phyloP scores from a whole-genome alignment of 148 eudicot genomes.

The Chenopodium formosanum region DNA sequence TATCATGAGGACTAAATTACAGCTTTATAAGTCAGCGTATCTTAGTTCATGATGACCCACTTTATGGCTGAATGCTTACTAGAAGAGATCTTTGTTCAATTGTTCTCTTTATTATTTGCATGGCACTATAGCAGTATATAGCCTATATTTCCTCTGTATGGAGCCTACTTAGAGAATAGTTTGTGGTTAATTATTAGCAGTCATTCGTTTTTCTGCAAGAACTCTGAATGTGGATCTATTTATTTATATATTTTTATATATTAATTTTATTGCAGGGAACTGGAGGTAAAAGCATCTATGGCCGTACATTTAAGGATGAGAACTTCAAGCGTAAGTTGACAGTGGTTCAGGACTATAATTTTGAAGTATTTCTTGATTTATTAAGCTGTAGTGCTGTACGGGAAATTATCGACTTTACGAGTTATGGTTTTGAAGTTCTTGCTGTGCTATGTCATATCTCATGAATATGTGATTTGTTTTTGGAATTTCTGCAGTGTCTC shows the following conservation, averaged over 20 bases:
- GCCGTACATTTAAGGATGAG: conserved; percentile 92
- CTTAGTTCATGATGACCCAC: not conserved
- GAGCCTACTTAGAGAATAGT: not conserved
- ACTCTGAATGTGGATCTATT: not conserved
- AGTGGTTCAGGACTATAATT: not conserved
- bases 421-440: not conserved
- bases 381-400: not conserved
- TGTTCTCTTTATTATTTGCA: not conserved
- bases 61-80: not conserved
- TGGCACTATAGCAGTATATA: not conserved
- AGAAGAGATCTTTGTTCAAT: not conserved
- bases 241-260: too few relatives aligned
- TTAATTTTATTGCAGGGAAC: conserved; percentile 63
- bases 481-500: conserved; percentile 52
- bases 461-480: not conserved
- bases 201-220: not conserved
- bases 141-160: not conserved
- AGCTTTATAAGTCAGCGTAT: too few relatives aligned
- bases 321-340: conserved; percentile 83
- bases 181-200: not conserved
- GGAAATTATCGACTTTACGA: not conserved
- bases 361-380: not conserved
- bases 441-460: not conserved
- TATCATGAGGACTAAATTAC: too few relatives aligned
- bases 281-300: conserved; percentile 97